A percentile compares a stretch with the other conserved stretches of the same genome.
These are phyloP conservation scores for Globisporangium apiculatum DNA, from an alignment of 352 stramenopile genomes.

Conservation along the genomic window DNA sequence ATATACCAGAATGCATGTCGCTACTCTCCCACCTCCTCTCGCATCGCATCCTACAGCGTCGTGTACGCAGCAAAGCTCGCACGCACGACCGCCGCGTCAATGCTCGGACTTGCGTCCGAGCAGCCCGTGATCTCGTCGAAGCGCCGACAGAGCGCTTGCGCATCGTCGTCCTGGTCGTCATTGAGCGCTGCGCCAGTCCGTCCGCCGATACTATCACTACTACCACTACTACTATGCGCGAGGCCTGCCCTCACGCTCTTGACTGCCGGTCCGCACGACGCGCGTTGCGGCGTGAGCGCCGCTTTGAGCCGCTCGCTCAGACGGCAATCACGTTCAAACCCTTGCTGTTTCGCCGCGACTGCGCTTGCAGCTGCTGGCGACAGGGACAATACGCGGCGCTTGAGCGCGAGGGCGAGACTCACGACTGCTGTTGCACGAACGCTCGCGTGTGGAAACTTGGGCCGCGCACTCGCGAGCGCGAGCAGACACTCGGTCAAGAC, in stretches of 20 bases:
- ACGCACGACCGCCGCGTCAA: conserved; percentile 10
- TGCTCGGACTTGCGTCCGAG: conserved; percentile 5
- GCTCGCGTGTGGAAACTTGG: conserved; percentile 49
- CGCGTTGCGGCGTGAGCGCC: conserved; percentile 21
- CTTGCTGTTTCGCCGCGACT: conserved; percentile 17
- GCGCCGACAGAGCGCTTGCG: conserved; percentile 21
- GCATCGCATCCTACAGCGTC: background rate
- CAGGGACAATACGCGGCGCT: conserved; percentile 19
- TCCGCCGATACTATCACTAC: background rate
- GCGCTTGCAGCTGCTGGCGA: conserved; percentile 17
- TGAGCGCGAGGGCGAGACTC: conserved; percentile 53
- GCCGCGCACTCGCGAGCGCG: conserved; percentile 37
- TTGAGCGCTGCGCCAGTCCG: too few species aligned
- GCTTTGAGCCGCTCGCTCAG: conserved; percentile 40
- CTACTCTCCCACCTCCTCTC: background rate
- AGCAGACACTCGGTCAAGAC: conserved; percentile 60
- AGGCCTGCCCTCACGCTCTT: conserved; percentile 30
- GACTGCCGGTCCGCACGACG: conserved; percentile 42
- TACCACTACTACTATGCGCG: background rate
- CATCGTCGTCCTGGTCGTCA: conserved; percentile 6
- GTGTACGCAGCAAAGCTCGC: conserved; percentile 29
- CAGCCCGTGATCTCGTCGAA: conserved; percentile 35
- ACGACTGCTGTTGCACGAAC: conserved; percentile 35
- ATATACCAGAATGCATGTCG: background rate
- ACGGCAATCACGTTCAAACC: conserved; percentile 49